Conservation (phyloP, 768 basidiomycete species). For the Leccinum obscurum region DNA sequence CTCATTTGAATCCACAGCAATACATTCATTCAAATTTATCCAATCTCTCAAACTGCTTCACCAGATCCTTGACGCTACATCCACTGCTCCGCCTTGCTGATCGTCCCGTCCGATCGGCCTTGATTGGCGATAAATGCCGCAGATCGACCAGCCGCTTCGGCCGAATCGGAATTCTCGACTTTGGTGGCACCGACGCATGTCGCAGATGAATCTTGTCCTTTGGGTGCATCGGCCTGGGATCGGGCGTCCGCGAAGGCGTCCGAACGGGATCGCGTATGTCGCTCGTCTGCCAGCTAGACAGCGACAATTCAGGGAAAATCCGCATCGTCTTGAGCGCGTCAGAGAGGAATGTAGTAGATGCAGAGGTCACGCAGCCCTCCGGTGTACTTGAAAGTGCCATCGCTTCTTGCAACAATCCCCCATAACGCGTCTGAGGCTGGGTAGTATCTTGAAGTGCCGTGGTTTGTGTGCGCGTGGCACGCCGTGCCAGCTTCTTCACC, state of each 20-base stretch:
- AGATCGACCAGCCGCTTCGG: conserved; percentile 56
- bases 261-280: conserved; percentile 50
- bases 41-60: conserved; percentile 56
- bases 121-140: conserved; percentile 39
- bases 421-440: conserved; percentile 51
- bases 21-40: conserved; percentile 13
- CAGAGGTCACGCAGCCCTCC: conserved; percentile 17
- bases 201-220: conserved; percentile 68
- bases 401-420: conserved; percentile 43
- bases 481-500: conserved; percentile 29
- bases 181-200: conserved; percentile 43
- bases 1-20: neutral
- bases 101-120: conserved; percentile 36
- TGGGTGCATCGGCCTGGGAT: conserved; percentile 48
- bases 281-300: conserved; percentile 31
- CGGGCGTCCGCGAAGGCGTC: conserved; percentile 57
- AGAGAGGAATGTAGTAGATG: conserved; percentile 18
- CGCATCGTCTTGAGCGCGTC: conserved; percentile 35
- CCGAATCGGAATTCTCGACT: conserved; percentile 45
- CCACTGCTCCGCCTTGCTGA: conserved; percentile 59
- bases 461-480: neutral
- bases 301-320: conserved; percentile 47
- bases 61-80: conserved; percentile 71
- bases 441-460: conserved; percentile 11
- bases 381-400: conserved; percentile 22